phyloP scores from a whole-genome alignment of 1,284 basidiomycete species.

The Tilletia setariae region DNA sequence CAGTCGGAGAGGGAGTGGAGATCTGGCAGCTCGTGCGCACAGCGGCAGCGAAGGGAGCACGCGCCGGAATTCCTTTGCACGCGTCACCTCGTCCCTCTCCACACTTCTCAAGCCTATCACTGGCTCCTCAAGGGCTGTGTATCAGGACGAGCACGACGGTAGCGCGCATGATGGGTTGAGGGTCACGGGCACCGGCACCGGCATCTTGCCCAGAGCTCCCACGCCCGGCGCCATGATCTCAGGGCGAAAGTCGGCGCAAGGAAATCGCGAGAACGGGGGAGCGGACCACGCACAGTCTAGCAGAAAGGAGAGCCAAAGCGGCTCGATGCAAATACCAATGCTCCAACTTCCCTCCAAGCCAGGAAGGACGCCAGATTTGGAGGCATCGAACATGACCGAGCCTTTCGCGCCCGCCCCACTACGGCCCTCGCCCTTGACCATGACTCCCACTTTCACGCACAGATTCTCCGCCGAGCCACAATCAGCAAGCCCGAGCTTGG shows the following conservation, averaged over 20 bases:
- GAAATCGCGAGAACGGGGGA: background rate
- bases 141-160: background rate
- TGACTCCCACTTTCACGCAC: background rate
- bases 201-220: background rate
- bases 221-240: constrained; percentile 4
- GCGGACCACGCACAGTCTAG: background rate
- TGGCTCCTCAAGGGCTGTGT: background rate
- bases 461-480: background rate
- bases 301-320: background rate
- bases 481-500: background rate
- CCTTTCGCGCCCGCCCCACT: background rate
- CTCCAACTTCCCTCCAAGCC: background rate
- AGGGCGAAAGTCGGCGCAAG: background rate
- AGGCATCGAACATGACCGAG: background rate
- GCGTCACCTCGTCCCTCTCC: background rate
- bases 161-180: no score
- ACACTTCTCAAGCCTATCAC: background rate
- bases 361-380: constrained; percentile 1
- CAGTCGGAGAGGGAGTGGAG: constrained; percentile 8
- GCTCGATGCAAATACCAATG: background rate
- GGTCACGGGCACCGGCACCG: background rate
- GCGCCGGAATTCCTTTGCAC: constrained; percentile 3
- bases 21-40: background rate
- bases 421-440: background rate
- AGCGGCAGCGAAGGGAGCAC: background rate